These are phyloP conservation scores for Phytophthora citricola DNA, from an alignment of 352 stramenopile genomes.

Conservation along the genomic window DNA sequence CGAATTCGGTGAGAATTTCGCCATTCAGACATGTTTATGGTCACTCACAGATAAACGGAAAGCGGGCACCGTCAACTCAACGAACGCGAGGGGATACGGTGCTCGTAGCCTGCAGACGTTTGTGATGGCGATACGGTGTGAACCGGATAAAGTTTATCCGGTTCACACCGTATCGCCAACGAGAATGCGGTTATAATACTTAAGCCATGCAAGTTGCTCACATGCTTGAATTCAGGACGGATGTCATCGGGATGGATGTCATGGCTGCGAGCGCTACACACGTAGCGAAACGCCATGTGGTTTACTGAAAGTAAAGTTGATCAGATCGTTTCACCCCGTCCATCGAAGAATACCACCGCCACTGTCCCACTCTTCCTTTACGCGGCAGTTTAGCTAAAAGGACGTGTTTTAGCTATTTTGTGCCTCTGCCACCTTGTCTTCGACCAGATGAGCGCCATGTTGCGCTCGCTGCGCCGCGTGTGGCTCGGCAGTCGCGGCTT, in stretches of 20 bases:
- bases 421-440: conserved; percentile 1
- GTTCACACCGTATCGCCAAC: not conserved
- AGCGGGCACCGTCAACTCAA: conserved; percentile 5
- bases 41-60: not conserved
- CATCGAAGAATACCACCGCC: not conserved
- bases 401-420: conserved; percentile 1
- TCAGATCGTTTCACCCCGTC: not conserved
- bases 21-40: conserved; percentile 9
- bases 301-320: not conserved
- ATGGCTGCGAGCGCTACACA: not conserved
- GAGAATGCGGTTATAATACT: not conserved
- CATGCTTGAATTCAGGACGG: not conserved
- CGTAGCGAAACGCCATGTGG: not conserved
- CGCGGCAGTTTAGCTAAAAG: conserved; percentile 10
- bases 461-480: conserved; percentile 30
- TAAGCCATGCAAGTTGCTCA: not conserved
- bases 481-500: conserved; percentile 26
- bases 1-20: conserved; percentile 13
- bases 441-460: conserved; percentile 25
- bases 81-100: conserved; percentile 12
- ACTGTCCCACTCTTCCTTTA: conserved; percentile 4
- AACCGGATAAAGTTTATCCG: too few relatives aligned
- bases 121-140: too few relatives aligned
- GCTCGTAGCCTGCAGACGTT: not conserved
- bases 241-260: conserved; percentile 1